These are phyloP conservation scores for Kokia cookei DNA, from an alignment of 441 rosid genomes.

Conservation along the genomic window DNA sequence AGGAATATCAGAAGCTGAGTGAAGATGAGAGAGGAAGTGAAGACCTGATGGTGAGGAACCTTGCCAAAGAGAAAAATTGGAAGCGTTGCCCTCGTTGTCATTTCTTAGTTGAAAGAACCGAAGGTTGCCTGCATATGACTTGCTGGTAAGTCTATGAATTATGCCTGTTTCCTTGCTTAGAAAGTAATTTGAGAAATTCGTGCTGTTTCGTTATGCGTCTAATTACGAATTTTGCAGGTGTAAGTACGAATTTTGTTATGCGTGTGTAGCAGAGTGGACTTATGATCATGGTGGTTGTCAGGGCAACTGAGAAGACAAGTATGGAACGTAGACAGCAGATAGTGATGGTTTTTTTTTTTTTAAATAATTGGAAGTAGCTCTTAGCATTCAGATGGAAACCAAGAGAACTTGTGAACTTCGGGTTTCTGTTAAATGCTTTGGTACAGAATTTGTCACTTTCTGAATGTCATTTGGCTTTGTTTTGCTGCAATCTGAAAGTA, in stretches of 20 bases:
- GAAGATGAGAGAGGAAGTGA: slow-evolving; percentile 35
- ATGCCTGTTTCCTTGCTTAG: not conserved
- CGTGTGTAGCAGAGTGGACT: slow-evolving; percentile 34
- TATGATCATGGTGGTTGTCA: slow-evolving; percentile 26
- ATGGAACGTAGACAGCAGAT: not conserved
- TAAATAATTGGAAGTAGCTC: not conserved
- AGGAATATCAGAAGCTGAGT: slow-evolving; percentile 25
- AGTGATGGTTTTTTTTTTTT: not conserved
- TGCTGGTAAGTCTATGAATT: slow-evolving; percentile 34
- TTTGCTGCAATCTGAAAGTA: not conserved
- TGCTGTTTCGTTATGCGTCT: not conserved
- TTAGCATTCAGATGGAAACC: not conserved
- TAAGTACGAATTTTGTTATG: slow-evolving; percentile 34
- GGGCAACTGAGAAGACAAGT: slow-evolving; percentile 3
- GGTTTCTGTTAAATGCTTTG: not conserved
- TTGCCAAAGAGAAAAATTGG: slow-evolving; percentile 36
- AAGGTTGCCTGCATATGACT: slow-evolving; percentile 35
- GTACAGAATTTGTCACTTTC: not conserved
- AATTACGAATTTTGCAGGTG: slow-evolving; percentile 29
- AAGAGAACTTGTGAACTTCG: not conserved
- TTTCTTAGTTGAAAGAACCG: slow-evolving; percentile 34
- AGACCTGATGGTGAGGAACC: slow-evolving; percentile 33
- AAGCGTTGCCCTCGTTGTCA: slow-evolving; percentile 35
- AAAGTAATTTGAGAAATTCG: not conserved
- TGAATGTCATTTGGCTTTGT: not conserved